These are phyloP conservation scores for Trypethelium eluteriae DNA, from an alignment of 495 filamentous ascomycete species.

Conservation along the genomic window DNA sequence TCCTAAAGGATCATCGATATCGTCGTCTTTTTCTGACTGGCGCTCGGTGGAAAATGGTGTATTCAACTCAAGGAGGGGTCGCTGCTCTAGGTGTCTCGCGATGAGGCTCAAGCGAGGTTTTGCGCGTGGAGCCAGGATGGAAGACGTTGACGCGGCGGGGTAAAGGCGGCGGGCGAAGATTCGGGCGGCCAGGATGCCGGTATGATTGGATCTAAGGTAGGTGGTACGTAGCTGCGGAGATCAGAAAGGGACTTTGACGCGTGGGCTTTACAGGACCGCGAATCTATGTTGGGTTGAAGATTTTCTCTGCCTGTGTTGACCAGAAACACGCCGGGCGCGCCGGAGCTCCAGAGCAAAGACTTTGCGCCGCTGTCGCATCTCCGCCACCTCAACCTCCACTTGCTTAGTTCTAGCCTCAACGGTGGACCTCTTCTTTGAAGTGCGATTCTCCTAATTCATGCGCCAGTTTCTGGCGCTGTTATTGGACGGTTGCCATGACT, in stretches of 20 bases:
- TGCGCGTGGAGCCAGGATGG: constrained; percentile 11
- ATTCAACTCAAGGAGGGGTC: constrained; percentile 55
- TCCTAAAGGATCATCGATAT: constrained; percentile 40
- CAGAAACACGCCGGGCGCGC: neutral
- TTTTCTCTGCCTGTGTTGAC: neutral
- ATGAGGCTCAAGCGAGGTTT: constrained; percentile 61
- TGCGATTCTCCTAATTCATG: neutral
- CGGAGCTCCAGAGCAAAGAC: neutral
- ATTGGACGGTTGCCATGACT: constrained; percentile 47
- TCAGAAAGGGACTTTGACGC: neutral
- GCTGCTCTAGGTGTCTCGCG: constrained; percentile 66
- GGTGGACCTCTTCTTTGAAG: neutral
- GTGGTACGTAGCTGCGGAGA: neutral
- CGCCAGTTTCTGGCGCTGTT: neutral
- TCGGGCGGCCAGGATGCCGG: constrained; percentile 1
- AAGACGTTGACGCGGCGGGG: constrained; percentile 8
- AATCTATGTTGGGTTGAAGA: neutral
- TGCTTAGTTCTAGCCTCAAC: neutral
- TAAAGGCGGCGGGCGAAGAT: neutral
- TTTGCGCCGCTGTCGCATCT: constrained; percentile 2
- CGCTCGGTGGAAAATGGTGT: constrained; percentile 62
- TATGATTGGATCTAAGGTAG: neutral
- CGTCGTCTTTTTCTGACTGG: constrained; percentile 47
- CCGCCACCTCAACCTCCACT: neutral
- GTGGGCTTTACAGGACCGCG: too few relatives aligned